Evolutionary conservation across 2,329 filamentous ascomycete species (phyloP).

Genomic region (Knufia fluminis): DNA sequence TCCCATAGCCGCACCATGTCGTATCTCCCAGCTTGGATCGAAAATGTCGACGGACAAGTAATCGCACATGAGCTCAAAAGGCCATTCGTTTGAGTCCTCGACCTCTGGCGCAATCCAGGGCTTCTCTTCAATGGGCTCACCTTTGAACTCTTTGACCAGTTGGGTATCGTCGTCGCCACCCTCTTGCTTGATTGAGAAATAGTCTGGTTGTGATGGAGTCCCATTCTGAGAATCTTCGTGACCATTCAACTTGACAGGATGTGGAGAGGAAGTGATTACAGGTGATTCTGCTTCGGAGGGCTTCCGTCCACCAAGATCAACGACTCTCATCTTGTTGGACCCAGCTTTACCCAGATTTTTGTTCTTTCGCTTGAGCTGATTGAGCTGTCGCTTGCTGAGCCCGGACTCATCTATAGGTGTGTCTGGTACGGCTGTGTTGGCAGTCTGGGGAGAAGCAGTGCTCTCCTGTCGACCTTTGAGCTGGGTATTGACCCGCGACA

Average conservation of each 20-base stretch:
- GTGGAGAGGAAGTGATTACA: constrained; percentile 42
- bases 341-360: constrained; percentile 85
- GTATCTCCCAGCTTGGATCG: constrained; percentile 86
- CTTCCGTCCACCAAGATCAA: constrained; percentile 68
- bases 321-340: constrained; percentile 79
- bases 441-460: constrained; percentile 31
- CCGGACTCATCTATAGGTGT: constrained; percentile 54
- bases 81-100: constrained; percentile 78
- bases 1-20: constrained; percentile 92
- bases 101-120: constrained; percentile 74
- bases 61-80: constrained; percentile 86
- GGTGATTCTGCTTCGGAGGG: constrained; percentile 57
- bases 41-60: constrained; percentile 91
- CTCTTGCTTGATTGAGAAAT: constrained; percentile 77
- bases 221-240: constrained; percentile 51
- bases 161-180: constrained; percentile 83
- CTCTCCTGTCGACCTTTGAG: constrained; percentile 37
- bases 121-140: constrained; percentile 68
- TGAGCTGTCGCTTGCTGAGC: constrained; percentile 86
- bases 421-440: constrained; percentile 42
- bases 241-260: constrained; percentile 52
- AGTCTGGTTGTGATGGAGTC: constrained; percentile 56
- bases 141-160: constrained; percentile 92
- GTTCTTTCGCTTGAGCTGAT: constrained; percentile 86
- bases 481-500: constrained; percentile 45